Conservation (phyloP, 2,329 filamentous ascomycete species). For the Botrytis fabae region DNA sequence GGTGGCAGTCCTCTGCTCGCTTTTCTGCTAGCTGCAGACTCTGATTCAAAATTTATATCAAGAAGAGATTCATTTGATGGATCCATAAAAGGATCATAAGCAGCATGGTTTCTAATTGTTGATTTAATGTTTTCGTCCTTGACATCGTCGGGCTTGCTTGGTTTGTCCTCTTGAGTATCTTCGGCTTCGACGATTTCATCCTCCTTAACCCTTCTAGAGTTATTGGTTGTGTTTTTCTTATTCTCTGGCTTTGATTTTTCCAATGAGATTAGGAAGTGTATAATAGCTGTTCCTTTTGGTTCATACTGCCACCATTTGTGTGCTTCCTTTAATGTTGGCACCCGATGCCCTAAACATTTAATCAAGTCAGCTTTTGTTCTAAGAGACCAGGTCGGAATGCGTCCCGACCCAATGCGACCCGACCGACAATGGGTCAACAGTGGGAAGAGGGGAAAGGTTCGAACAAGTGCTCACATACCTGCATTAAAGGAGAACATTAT, state of each 20-base stretch:
- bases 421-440: background rate
- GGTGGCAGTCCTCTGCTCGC: slow-evolving; percentile 28
- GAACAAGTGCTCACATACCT: slow-evolving; percentile 28
- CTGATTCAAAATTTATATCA: slow-evolving; percentile 23
- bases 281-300: slow-evolving; percentile 30
- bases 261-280: slow-evolving; percentile 30
- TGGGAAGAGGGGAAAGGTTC: background rate
- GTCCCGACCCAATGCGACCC: too few relatives aligned
- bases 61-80: slow-evolving; percentile 28
- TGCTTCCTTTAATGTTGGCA: slow-evolving; percentile 33
- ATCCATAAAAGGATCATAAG: slow-evolving; percentile 29
- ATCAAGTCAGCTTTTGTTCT: background rate
- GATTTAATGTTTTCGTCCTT: background rate
- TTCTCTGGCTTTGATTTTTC: slow-evolving; percentile 24
- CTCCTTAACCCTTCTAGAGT: background rate
- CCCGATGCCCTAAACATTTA: slow-evolving; percentile 29
- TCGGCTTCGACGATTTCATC: slow-evolving; percentile 1
- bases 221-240: slow-evolving; percentile 4
- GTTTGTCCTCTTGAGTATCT: background rate
- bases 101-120: slow-evolving; percentile 11
- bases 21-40: background rate
- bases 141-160: background rate
- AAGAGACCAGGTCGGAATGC: background rate
- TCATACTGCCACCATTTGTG: slow-evolving; percentile 35
- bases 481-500: slow-evolving; percentile 39